A percentile compares a stretch with the other conserved stretches of the same genome.
phyloP scores from a whole-genome alignment of 192 early-diverging fungal species.

The Paraglomus brasilianum region DNA sequence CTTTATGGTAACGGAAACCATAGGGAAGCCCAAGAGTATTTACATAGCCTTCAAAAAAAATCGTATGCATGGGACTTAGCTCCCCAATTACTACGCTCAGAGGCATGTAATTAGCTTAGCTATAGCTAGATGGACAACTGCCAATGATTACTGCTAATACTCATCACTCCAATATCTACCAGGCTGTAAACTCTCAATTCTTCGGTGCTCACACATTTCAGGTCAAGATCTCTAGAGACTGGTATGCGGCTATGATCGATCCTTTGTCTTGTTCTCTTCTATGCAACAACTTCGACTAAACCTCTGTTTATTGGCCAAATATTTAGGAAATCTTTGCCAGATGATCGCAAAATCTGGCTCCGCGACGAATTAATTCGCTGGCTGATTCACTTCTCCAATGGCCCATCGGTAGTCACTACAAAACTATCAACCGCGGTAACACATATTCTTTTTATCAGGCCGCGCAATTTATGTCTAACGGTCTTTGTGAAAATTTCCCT shows the following conservation, averaged over 20 bases:
- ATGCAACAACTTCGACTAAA: too few relatives aligned
- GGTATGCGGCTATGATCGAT: constrained; percentile 40
- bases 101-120: constrained; percentile 34
- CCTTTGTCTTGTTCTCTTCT: too few relatives aligned
- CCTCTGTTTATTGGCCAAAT: too few relatives aligned
- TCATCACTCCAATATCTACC: neutral
- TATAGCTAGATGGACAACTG: too few relatives aligned
- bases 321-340: constrained; percentile 49
- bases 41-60: constrained; percentile 53
- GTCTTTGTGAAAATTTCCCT: too few relatives aligned
- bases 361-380: constrained; percentile 46
- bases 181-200: constrained; percentile 52
- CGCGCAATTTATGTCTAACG: neutral
- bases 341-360: constrained; percentile 54
- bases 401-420: constrained; percentile 50
- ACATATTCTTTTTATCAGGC: neutral
- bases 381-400: constrained; percentile 45
- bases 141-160: too few relatives aligned
- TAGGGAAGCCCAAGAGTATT: constrained; percentile 51
- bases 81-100: constrained; percentile 45
- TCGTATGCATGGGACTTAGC: constrained; percentile 57
- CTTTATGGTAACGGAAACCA: constrained; percentile 43
- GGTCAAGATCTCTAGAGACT: constrained; percentile 57
- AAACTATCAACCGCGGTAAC: constrained; percentile 58
- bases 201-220: constrained; percentile 61